Conservation (phyloP, 805 yeast species). For the Jamesozyma hellenica region DNA sequence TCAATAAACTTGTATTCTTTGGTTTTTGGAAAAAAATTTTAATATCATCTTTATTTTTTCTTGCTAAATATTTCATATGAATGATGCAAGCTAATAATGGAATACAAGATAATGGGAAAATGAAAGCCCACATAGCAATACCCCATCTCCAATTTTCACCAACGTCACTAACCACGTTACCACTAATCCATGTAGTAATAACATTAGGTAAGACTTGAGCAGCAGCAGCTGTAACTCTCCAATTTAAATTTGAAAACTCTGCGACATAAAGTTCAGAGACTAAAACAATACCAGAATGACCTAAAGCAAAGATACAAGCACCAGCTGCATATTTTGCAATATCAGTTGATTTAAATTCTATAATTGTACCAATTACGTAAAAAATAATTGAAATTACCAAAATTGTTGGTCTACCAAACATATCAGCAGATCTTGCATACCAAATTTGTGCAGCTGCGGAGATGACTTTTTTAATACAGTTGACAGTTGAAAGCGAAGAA, state of each 20-base stretch:
- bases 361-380: slow-evolving; percentile 44
- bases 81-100: slow-evolving; percentile 38
- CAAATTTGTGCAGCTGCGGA: slow-evolving; percentile 50
- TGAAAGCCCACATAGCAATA: slow-evolving; percentile 51
- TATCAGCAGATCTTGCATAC: slow-evolving; percentile 46
- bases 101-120: slow-evolving; percentile 41
- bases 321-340: slow-evolving; percentile 46
- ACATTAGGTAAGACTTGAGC: slow-evolving; percentile 58
- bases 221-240: slow-evolving; percentile 52
- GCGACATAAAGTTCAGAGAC: slow-evolving; percentile 45
- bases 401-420: slow-evolving; percentile 46
- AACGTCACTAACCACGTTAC: slow-evolving; percentile 36
- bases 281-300: slow-evolving; percentile 49
- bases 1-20: slow-evolving; percentile 6
- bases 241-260: slow-evolving; percentile 53
- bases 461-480: slow-evolving; percentile 41
- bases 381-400: slow-evolving; percentile 35
- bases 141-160: slow-evolving; percentile 41
- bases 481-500: slow-evolving; percentile 41
- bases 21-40: background rate
- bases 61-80: slow-evolving; percentile 40
- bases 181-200: slow-evolving; percentile 62
- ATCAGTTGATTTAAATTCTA: slow-evolving; percentile 42
- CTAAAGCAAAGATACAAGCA: slow-evolving; percentile 36
- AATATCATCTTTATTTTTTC: slow-evolving; percentile 31